Evolutionary conservation across 192 early-diverging fungal species (phyloP).

Genomic region (Anaeromyces robustus): DNA sequence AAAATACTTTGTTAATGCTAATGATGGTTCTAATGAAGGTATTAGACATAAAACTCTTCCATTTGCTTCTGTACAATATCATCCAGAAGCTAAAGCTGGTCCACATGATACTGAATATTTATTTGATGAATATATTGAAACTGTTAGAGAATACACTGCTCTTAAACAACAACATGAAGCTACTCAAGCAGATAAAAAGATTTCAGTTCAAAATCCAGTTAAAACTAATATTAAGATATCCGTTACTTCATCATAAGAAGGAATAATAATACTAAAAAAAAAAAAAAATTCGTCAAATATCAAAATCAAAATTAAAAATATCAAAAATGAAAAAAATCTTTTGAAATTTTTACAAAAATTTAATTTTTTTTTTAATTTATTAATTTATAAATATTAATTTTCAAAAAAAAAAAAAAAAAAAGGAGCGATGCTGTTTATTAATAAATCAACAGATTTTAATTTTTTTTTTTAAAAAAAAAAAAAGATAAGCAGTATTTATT

Average conservation of each 20-base stretch:
- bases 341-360: no score
- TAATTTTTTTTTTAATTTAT: no score
- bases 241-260: background rate
- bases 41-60: slow-evolving; percentile 58
- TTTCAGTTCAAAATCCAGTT: background rate
- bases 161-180: background rate
- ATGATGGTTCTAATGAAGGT: slow-evolving; percentile 91
- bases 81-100: slow-evolving; percentile 88
- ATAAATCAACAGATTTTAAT: no score
- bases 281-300: no score
- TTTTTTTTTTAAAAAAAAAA: no score
- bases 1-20: slow-evolving; percentile 84
- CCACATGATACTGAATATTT: slow-evolving; percentile 80
- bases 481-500: no score
- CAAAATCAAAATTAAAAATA: no score
- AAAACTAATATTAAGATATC: background rate
- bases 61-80: slow-evolving; percentile 81
- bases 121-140: slow-evolving; percentile 24
- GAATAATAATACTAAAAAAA: no score
- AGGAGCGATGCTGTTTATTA: no score
- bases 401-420: no score
- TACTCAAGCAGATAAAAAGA: background rate
- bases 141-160: background rate
- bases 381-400: no score
- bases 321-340: no score